Conservation (phyloP, 176 grass and related monocot genomes). For the Aechmea fasciata region DNA sequence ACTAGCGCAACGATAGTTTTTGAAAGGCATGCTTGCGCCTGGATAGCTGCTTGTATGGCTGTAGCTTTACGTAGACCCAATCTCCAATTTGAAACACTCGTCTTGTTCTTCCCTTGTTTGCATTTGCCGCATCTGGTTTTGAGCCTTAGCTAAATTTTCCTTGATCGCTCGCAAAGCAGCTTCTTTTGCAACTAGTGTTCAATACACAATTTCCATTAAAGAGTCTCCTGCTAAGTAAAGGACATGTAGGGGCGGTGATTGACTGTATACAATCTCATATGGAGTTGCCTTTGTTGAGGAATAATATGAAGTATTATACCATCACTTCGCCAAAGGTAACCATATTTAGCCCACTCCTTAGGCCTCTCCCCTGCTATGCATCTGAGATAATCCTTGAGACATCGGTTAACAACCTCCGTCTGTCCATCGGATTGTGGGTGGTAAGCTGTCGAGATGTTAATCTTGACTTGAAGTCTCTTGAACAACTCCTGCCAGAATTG, state of each 20-base stretch:
- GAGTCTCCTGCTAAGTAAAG: background rate
- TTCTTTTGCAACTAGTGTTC: background rate
- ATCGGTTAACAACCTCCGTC: too few relatives aligned
- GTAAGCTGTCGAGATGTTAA: too few relatives aligned
- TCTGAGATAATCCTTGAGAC: too few relatives aligned
- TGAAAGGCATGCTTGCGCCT: too few relatives aligned
- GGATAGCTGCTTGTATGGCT: conserved; percentile 6
- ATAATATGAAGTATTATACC: conserved; percentile 1
- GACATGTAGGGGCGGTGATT: background rate
- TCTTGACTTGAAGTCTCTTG: too few relatives aligned
- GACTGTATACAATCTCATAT: background rate
- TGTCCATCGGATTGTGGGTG: too few relatives aligned
- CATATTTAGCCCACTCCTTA: background rate
- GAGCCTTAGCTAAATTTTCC: background rate
- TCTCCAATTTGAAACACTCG: background rate
- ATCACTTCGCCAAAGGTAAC: background rate
- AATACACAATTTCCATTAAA: background rate
- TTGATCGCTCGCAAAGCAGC: background rate
- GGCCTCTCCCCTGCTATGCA: too few relatives aligned
- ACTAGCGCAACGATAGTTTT: background rate
- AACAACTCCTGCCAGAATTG: too few relatives aligned
- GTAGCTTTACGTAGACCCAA: background rate
- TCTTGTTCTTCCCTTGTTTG: background rate
- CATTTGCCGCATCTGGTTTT: background rate
- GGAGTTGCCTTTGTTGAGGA: background rate